Evolutionary conservation across 331 rosid genomes (phyloP).

Genomic region (Pyracantha coccinea): DNA sequence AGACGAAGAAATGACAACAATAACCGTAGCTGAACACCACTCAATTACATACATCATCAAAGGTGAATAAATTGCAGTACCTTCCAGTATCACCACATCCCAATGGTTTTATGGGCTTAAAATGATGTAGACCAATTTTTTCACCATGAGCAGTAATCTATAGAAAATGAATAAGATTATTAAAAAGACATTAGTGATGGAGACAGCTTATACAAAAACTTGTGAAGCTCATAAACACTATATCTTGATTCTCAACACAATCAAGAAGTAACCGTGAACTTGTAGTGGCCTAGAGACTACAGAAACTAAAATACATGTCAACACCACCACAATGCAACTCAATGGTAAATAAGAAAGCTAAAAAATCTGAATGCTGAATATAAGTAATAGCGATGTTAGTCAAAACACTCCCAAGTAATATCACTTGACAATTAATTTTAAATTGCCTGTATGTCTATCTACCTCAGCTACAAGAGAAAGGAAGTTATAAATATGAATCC

Average conservation of each 20-base stretch:
- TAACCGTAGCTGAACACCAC: neutral
- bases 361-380: neutral
- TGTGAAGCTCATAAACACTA: neutral
- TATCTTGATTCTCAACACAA: neutral
- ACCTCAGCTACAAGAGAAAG: neutral
- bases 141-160: slow-evolving; percentile 58
- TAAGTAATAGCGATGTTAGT: neutral
- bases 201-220: neutral
- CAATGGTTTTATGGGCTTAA: slow-evolving; percentile 71
- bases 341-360: neutral
- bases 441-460: neutral
- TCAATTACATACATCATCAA: neutral
- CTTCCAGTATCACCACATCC: slow-evolving; percentile 98
- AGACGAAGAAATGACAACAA: neutral
- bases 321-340: neutral
- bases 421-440: neutral
- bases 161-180: neutral
- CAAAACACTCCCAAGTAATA: neutral
- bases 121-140: slow-evolving; percentile 73
- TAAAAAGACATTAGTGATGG: slow-evolving; percentile 2
- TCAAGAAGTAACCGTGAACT: neutral
- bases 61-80: slow-evolving; percentile 22
- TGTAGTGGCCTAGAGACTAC: neutral
- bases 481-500: neutral
- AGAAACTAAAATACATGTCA: neutral